phyloP scores from a whole-genome alignment of 805 yeast genomes.

The Hanseniaspora valbyensis region DNA sequence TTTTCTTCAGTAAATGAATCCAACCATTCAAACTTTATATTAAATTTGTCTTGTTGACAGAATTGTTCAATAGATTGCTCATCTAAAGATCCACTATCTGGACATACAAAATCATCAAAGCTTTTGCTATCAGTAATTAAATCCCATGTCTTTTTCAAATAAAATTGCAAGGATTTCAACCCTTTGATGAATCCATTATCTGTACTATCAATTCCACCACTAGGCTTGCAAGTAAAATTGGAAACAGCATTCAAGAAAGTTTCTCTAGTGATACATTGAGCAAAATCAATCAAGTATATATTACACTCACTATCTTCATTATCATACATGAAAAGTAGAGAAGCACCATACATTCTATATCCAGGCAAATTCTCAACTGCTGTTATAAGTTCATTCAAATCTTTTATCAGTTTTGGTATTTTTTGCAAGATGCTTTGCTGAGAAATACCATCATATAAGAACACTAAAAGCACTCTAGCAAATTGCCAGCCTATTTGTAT shows the following conservation, averaged over 20 bases:
- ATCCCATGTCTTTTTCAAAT: conserved; percentile 50
- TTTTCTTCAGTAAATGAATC: conserved; percentile 31
- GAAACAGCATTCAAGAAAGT: conserved; percentile 33
- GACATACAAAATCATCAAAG: conserved; percentile 18
- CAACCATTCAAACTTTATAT: conserved; percentile 30
- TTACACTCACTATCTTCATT: conserved; percentile 22
- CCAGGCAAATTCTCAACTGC: conserved; percentile 51
- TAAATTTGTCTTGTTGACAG: conserved; percentile 19
- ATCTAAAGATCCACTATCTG: conserved; percentile 21
- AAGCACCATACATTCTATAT: conserved; percentile 85
- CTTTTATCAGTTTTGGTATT: conserved; percentile 53
- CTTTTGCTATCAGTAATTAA: conserved; percentile 38
- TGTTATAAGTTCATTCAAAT: conserved; percentile 45
- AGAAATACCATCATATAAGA: conserved; percentile 63
- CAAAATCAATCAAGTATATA: conserved; percentile 88
- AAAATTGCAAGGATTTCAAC: conserved; percentile 54
- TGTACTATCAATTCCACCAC: conserved; percentile 40
- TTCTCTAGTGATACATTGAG: conserved; percentile 73
- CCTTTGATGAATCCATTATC: conserved; percentile 87
- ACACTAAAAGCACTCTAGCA: conserved; percentile 60
- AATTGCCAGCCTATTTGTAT: conserved; percentile 65
- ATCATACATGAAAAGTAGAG: conserved; percentile 81
- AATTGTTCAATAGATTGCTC: background rate
- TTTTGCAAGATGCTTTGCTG: conserved; percentile 50
- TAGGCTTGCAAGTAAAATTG: conserved; percentile 58